Evolutionary conservation across 352 stramenopile genomes (phyloP).

Genomic region (Globisporangium paddicum): DNA sequence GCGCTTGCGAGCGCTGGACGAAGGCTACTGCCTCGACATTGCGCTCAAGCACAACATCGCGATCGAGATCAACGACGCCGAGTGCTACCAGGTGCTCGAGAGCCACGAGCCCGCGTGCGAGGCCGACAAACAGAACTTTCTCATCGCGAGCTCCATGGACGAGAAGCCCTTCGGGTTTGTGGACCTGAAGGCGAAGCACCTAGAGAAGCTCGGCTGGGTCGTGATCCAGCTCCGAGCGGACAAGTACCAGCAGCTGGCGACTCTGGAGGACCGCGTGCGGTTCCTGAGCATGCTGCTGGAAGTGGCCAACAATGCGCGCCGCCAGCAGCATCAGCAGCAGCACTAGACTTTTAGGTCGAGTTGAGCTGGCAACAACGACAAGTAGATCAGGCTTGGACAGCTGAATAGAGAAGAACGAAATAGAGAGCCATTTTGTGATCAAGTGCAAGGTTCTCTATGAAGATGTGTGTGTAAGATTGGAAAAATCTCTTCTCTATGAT

Average conservation of each 20-base stretch:
- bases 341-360: not conserved
- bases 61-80: conserved; percentile 57
- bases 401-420: not conserved
- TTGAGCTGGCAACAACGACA: not conserved
- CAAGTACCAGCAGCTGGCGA: conserved; percentile 45
- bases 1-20: conserved; percentile 20
- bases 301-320: conserved; percentile 37
- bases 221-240: conserved; percentile 59
- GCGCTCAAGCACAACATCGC: conserved; percentile 48
- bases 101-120: conserved; percentile 20
- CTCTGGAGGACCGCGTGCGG: conserved; percentile 41
- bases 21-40: conserved; percentile 58
- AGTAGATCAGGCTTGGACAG: not conserved
- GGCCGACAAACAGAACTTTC: not conserved
- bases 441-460: not conserved
- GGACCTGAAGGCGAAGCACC: conserved; percentile 60
- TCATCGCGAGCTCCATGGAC: conserved; percentile 10
- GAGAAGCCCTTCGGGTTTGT: conserved; percentile 47
- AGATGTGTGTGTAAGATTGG: not conserved
- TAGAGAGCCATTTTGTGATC: not conserved
- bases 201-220: conserved; percentile 61
- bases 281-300: conserved; percentile 70
- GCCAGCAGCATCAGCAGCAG: conserved; percentile 3
- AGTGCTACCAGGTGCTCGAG: conserved; percentile 44
- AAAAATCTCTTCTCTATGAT: not conserved